These are phyloP conservation scores for Aspergillus eucalypticola DNA, from an alignment of 2,329 filamentous ascomycete genomes.

Conservation along the genomic window DNA sequence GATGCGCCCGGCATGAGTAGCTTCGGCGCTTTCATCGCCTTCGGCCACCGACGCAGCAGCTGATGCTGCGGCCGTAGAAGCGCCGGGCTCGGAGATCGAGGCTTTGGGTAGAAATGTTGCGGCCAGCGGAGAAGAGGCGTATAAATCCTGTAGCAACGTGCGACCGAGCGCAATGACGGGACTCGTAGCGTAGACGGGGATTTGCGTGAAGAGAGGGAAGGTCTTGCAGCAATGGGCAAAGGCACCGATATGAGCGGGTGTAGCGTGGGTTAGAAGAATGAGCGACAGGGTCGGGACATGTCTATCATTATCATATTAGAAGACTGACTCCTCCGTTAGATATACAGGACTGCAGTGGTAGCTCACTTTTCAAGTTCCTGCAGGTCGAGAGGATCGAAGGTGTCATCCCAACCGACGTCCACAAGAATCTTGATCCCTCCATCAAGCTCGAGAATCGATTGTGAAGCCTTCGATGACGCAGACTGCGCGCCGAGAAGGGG, in stretches of 20 bases:
- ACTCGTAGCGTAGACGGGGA: slow-evolving; percentile 90
- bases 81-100: slow-evolving; percentile 62
- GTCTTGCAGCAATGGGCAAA: slow-evolving; percentile 97
- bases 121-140: slow-evolving; percentile 83
- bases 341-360: background rate
- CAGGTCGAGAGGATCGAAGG: slow-evolving; percentile 79
- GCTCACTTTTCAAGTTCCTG: slow-evolving; percentile 84
- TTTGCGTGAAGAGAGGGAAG: slow-evolving; percentile 84
- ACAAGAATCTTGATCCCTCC: slow-evolving; percentile 94
- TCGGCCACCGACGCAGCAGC: slow-evolving; percentile 32
- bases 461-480: slow-evolving; percentile 74
- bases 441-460: slow-evolving; percentile 95
- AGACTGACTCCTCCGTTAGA: background rate
- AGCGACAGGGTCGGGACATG: slow-evolving; percentile 89
- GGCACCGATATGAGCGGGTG: slow-evolving; percentile 84
- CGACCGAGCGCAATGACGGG: slow-evolving; percentile 92
- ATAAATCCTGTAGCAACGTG: slow-evolving; percentile 87
- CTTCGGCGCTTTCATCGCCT: slow-evolving; percentile 34
- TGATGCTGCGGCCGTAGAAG: slow-evolving; percentile 46
- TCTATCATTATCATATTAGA: slow-evolving; percentile 47
- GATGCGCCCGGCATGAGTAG: slow-evolving; percentile 43
- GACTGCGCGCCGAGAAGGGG: slow-evolving; percentile 89
- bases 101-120: slow-evolving; percentile 76
- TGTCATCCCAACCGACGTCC: slow-evolving; percentile 94
- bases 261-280: slow-evolving; percentile 92